Base-by-base conservation (phyloP, 2,329 filamentous ascomycete species). In the Hyphodiscus sp. region DNA sequence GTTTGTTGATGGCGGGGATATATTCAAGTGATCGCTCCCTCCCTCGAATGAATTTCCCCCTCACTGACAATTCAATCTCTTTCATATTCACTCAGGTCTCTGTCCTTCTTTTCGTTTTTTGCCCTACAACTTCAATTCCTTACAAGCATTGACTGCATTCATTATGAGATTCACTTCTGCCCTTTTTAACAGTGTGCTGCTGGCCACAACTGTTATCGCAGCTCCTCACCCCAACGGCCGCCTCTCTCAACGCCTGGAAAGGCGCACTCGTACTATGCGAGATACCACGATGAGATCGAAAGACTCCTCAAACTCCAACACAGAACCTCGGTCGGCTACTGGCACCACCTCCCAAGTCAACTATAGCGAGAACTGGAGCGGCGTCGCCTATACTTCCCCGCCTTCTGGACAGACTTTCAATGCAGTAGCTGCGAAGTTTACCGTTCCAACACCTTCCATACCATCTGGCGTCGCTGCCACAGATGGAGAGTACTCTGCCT, bases 321-420 rank as follows among this genome's bases (percentile, higher is more conserved):
- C 51, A 13, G 49, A 53, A 18, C 20, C 41, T n/a, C 15, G 44
- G 8, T 20, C 48, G 7, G 26, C 16, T 11, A 33, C 41, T 4
- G 51, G 51, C 33, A 63, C 60, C 50, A 64, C 62, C 8, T 61
- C 65, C 41, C 58, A 69, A 18, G 43, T 55, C 10, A 11, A 49
- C 7, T 62, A 60, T 41, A 55, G 51, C 26, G 61, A 62, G 52
- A 73, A 73, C 56, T 73, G 71, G 71, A 65, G 69, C 7, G 71
- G 71, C n/a, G 69, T 67, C 6, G 69, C 71, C 20, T 61, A 70
- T 51, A 64, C 63, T 11, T 45, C 58, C 30, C 58, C 60, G 13
- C 41, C 41, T 43, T 20, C 52, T 6, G 65, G 64, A 19, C 58
- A 63, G 13, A 64, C 63, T 30, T 72, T 69, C 61, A 72, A 65